These are phyloP conservation scores for Coniferiporia sulphurascens DNA, from an alignment of 1,284 basidiomycete genomes.

Conservation along the genomic window DNA sequence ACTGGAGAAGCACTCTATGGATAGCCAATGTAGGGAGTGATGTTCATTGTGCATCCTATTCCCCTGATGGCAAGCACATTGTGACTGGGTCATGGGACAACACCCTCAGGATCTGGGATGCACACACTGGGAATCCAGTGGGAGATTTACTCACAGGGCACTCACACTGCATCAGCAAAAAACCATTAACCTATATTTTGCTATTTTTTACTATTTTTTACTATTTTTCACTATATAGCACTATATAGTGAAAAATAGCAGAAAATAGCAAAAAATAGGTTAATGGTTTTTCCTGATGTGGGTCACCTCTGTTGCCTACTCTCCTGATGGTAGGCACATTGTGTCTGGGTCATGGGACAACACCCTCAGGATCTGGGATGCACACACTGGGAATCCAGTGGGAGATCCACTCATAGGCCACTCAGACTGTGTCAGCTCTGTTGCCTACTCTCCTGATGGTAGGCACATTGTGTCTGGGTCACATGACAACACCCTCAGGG, in stretches of 20 bases:
- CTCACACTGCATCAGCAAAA: not conserved
- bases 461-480: too few relatives aligned
- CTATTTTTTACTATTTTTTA: too few relatives aligned
- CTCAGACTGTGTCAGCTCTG: conserved; percentile 1
- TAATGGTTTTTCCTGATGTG: too few relatives aligned
- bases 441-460: conserved; percentile 16
- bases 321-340: conserved; percentile 8
- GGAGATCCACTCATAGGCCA: not conserved
- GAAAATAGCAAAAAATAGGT: too few relatives aligned
- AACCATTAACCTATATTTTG: too few relatives aligned
- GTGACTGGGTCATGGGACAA: not conserved
- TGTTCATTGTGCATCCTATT: not conserved
- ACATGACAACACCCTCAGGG: too few relatives aligned
- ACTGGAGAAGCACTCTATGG: not conserved
- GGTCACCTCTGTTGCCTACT: conserved; percentile 11
- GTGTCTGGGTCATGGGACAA: too few relatives aligned
- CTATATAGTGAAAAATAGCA: too few relatives aligned
- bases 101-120: not conserved
- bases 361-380: too few relatives aligned
- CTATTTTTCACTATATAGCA: too few relatives aligned
- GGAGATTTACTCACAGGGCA: conserved; percentile 7
- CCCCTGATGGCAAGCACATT: not conserved
- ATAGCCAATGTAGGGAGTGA: not conserved
- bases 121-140: not conserved
- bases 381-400: conserved; percentile 12